Evolutionary conservation across 1,284 basidiomycete species (phyloP).

Genomic region (Sporisorium reilianum): DNA sequence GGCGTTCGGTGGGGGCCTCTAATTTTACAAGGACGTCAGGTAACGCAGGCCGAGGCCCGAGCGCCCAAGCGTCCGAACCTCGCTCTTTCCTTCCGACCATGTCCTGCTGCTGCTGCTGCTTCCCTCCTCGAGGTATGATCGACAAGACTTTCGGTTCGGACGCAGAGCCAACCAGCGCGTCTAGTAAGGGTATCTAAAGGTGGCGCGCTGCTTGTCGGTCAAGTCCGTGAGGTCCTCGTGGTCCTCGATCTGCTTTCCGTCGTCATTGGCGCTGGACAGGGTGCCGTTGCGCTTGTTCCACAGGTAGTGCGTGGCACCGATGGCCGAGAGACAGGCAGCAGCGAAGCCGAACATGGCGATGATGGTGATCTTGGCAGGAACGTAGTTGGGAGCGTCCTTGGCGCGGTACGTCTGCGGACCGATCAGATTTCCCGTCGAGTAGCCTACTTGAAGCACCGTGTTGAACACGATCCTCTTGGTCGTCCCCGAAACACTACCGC

Average conservation of each 20-base stretch:
- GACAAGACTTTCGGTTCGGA: too few relatives aligned
- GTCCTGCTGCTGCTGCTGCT: background rate
- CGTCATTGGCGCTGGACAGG: slow-evolving; percentile 4
- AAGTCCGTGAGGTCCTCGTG: slow-evolving; percentile 62
- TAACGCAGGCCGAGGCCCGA: background rate
- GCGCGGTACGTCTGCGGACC: slow-evolving; percentile 62
- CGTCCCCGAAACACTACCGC: slow-evolving; percentile 52
- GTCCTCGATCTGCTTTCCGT: slow-evolving; percentile 11
- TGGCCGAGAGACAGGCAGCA: slow-evolving; percentile 28
- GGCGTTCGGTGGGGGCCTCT: background rate
- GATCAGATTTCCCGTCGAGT: slow-evolving; percentile 61
- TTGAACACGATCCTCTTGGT: slow-evolving; percentile 66
- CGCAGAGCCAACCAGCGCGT: background rate
- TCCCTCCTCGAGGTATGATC: too few relatives aligned
- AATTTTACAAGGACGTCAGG: slow-evolving; percentile 2
- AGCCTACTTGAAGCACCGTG: slow-evolving; percentile 57
- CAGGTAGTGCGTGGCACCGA: slow-evolving; percentile 48
- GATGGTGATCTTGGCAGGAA: slow-evolving; percentile 62
- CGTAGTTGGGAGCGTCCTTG: slow-evolving; percentile 55
- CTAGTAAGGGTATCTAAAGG: slow-evolving; percentile 67
- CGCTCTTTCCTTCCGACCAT: background rate
- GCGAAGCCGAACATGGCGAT: slow-evolving; percentile 62
- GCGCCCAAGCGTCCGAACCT: background rate
- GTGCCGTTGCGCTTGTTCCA: slow-evolving; percentile 57
- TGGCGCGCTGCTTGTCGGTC: slow-evolving; percentile 64